Base-by-base conservation (phyloP, 441 rosid genomes). In the Erodium texanum region DNA sequence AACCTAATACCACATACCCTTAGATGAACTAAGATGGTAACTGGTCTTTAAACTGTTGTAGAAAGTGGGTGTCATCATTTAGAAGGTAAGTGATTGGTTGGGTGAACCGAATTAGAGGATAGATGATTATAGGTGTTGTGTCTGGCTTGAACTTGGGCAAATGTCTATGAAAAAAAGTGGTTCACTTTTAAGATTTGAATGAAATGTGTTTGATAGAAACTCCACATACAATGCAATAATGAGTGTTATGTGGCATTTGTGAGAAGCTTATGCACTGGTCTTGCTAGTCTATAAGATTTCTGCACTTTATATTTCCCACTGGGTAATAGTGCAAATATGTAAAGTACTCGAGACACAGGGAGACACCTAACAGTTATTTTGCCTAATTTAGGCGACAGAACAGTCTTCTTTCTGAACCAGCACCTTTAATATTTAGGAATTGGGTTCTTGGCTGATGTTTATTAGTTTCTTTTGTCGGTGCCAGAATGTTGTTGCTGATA, bases 361-460 rank as follows among this genome's bases (percentile, higher is more conserved):
- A 45, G 12, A n/a, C 52, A 11, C 14, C 16, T 45, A 45, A 45
- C 5, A n/a, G 52, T 15, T 45, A 45, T 5, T 45, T 45, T 14
- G 15, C 50, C 2, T 10, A 14, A 12, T 52, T n/a, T 7, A 52
- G 59, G 22, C 5, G 59, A 52, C 59, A 52, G 9, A 52, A 52
- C 59, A 52, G 8, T 52, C 10, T 52, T 52, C 20, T 52, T 5
- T 18, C 20, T 52, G 0, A 52, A 50, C 38, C 38, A 5, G 22
- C 59, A 52, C 59, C 59, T 52, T 52, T 52, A 22, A 18, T n/a
- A 18, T 52, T 52, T 52, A 18, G 59, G 59, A n/a, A n/a, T 52
- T 52, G 20, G 59, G 7, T 52, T 52, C 59, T 52, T 18, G 22
- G 16, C 59, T 52, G 2, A 52, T 52, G 59, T 1, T 52, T 18